A percentile compares a stretch with the other conserved stretches of the same genome.
Evolutionary conservation across 2,329 filamentous ascomycete species (phyloP).

Genomic region (Didymosphaeria variabile): DNA sequence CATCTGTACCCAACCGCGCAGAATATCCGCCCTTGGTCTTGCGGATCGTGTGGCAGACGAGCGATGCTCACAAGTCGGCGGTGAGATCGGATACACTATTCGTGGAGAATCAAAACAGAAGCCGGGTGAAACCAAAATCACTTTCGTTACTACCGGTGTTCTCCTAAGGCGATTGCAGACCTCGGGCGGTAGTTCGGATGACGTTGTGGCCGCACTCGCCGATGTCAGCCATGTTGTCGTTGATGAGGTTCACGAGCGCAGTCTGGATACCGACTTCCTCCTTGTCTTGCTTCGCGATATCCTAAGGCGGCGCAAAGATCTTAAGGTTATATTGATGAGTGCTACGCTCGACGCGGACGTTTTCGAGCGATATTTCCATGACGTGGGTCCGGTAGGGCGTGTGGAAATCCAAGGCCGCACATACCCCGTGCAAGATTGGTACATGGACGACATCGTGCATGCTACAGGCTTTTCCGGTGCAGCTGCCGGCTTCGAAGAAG

Average conservation of each 20-base stretch:
- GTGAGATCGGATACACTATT: constrained; percentile 91
- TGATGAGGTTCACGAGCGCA: constrained; percentile 96
- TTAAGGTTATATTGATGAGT: constrained; percentile 95
- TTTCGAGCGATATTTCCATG: constrained; percentile 84
- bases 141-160: constrained; percentile 95
- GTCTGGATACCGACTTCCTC: constrained; percentile 92
- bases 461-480: constrained; percentile 74
- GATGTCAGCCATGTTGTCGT: constrained; percentile 95
- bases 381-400: constrained; percentile 74
- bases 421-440: constrained; percentile 88
- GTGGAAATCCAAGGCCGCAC: constrained; percentile 91
- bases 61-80: constrained; percentile 79
- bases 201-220: constrained; percentile 81
- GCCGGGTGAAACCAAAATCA: constrained; percentile 80
- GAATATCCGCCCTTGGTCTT: constrained; percentile 92
- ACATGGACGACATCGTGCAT: constrained; percentile 85
- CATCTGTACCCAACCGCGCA: constrained; percentile 91
- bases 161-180: constrained; percentile 90
- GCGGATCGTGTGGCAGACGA: constrained; percentile 96
- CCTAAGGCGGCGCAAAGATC: constrained; percentile 74
- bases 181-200: constrained; percentile 79
- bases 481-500: constrained; percentile 61
- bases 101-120: constrained; percentile 85
- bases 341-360: constrained; percentile 89
- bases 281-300: constrained; percentile 88